Conservation (phyloP, 2,329 filamentous ascomycete genomes). For the Cercospora zeae-maydis region DNA sequence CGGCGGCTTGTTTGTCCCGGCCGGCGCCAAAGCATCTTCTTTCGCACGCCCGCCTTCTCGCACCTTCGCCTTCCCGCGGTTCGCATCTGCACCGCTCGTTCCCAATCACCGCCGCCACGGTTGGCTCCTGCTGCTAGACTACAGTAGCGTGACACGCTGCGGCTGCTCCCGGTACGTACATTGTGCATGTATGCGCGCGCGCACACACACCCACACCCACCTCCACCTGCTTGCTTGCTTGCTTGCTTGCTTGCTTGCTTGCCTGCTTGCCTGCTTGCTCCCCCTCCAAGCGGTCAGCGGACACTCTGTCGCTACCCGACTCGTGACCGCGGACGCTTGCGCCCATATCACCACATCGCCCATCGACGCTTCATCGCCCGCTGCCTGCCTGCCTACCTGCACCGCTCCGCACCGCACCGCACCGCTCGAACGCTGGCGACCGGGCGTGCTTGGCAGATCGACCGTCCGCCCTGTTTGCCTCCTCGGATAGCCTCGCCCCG, state of each 20-base stretch:
- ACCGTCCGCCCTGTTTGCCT: not conserved
- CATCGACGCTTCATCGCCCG: not conserved
- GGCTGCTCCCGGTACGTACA: not conserved
- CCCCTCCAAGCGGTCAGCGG: constrained; percentile 4
- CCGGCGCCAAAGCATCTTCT: not conserved
- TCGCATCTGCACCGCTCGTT: not conserved
- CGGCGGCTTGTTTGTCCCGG: not conserved
- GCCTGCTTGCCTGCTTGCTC: not conserved
- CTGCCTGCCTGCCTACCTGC: not conserved
- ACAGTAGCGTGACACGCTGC: not conserved
- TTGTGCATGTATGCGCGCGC: no score
- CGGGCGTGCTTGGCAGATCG: not conserved
- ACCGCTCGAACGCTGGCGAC: no score
- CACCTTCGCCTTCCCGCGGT: not conserved
- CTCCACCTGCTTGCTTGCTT: no score
- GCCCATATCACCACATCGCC: not conserved
- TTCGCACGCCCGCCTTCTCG: not conserved
- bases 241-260: no score
- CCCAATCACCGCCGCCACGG: constrained; percentile 4
- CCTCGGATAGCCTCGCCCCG: constrained; percentile 1
- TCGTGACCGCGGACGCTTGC: not conserved
- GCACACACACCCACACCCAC: not conserved
- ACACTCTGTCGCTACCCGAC: not conserved
- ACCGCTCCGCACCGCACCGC: not conserved
- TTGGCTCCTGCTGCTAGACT: not conserved